A percentile compares a stretch with the other conserved stretches of the same genome.
These are phyloP conservation scores for Cryptosporidium ubiquitum DNA, from an alignment of 169 alveolate genomes.

Conservation along the genomic window DNA sequence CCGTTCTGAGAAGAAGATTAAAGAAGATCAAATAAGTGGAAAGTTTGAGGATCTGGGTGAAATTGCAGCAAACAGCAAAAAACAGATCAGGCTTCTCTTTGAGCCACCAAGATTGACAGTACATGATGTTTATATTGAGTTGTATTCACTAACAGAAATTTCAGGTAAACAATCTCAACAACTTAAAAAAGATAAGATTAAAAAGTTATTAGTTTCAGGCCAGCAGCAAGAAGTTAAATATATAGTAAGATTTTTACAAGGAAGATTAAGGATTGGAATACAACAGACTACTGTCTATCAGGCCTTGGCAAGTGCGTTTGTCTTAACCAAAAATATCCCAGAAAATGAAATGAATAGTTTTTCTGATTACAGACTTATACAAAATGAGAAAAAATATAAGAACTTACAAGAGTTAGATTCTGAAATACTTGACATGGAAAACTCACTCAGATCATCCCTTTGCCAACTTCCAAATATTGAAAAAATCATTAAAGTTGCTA, in stretches of 20 bases:
- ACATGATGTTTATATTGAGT: constrained; percentile 79
- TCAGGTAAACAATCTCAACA: constrained; percentile 63
- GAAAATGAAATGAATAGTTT: constrained; percentile 78
- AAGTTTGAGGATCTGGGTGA: constrained; percentile 94
- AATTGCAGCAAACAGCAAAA: constrained; percentile 87
- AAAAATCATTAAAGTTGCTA: constrained; percentile 87
- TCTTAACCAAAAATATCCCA: constrained; percentile 79
- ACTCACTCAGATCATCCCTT: constrained; percentile 87
- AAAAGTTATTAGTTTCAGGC: constrained; percentile 90
- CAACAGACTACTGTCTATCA: constrained; percentile 92
- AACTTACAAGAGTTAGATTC: constrained; percentile 62
- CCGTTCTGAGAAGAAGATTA: constrained; percentile 88
- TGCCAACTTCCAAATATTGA: constrained; percentile 94
- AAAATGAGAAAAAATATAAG: constrained; percentile 43
- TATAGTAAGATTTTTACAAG: constrained; percentile 94
- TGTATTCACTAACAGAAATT: constrained; percentile 71
- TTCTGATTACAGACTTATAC: constrained; percentile 77
- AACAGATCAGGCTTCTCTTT: constrained; percentile 80
- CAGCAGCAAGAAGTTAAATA: constrained; percentile 93
- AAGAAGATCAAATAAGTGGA: constrained; percentile 83
- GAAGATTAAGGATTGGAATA: constrained; percentile 95
- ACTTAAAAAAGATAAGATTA: constrained; percentile 86
- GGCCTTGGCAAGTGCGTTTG: constrained; percentile 82
- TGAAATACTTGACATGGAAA: constrained; percentile 82
- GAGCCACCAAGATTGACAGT: constrained; percentile 88